These are phyloP conservation scores for Cadophora gregata DNA, from an alignment of 2,329 filamentous ascomycete species.

Conservation along the genomic window DNA sequence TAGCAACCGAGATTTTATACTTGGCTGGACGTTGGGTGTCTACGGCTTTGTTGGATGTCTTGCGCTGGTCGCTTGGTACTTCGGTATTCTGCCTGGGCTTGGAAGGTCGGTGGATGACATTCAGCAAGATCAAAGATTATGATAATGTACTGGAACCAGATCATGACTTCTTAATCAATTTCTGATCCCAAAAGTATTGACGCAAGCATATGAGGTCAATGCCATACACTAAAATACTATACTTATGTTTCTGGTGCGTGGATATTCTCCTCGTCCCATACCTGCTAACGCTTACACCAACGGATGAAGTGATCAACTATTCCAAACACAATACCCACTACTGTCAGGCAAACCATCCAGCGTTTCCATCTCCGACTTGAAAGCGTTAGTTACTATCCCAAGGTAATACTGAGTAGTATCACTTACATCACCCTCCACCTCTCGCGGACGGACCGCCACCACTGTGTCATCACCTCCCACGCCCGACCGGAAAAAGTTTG, in stretches of 20 bases:
- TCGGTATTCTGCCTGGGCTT: neutral
- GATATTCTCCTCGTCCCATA: neutral
- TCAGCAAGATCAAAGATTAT: neutral
- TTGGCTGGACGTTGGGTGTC: neutral
- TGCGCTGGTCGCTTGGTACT: neutral
- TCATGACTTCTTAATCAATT: too few relatives aligned
- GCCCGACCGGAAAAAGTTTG: conserved; percentile 6
- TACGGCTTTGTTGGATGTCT: neutral
- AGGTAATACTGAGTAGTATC: conserved; percentile 6
- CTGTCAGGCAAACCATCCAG: neutral
- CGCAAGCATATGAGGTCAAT: too few relatives aligned
- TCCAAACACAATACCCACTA: neutral
- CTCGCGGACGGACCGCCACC: conserved; percentile 5
- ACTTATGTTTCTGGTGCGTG: too few relatives aligned
- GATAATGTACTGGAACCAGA: too few relatives aligned
- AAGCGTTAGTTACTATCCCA: conserved; percentile 5
- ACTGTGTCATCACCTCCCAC: neutral
- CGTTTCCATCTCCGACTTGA: neutral
- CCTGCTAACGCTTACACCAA: neutral
- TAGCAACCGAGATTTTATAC: neutral
- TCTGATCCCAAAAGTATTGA: too few relatives aligned
- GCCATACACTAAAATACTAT: too few relatives aligned
- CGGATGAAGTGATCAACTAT: neutral
- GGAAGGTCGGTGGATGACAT: neutral
- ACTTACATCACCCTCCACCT: conserved; percentile 3